phyloP scores from a whole-genome alignment of 176 grass and related monocot species.

The Musa schizocarpa region DNA sequence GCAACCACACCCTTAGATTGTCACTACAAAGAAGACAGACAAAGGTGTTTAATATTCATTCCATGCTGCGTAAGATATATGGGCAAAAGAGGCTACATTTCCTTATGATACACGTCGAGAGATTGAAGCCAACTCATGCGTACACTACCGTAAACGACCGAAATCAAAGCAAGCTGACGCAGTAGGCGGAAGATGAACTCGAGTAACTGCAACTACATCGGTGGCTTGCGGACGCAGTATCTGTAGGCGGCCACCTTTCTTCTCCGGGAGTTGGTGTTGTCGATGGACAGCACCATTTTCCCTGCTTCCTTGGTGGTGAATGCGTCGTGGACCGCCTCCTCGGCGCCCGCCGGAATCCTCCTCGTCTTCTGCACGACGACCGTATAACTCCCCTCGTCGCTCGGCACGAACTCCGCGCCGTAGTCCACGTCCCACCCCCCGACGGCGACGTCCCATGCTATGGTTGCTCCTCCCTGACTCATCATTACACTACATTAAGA shows the following conservation, averaged over 20 bases:
- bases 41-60: no score
- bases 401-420: slow-evolving; percentile 72
- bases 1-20: no score
- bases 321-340: slow-evolving; percentile 57
- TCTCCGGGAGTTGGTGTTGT: slow-evolving; percentile 67
- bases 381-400: slow-evolving; percentile 61
- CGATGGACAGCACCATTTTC: slow-evolving; percentile 82
- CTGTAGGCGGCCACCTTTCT: slow-evolving; percentile 76
- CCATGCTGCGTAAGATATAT: no score
- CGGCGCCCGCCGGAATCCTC: slow-evolving; percentile 38
- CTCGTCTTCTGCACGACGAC: slow-evolving; percentile 60
- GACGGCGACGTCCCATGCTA: slow-evolving; percentile 86
- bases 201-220: background rate
- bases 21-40: no score
- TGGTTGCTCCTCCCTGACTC: slow-evolving; percentile 58
- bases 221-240: slow-evolving; percentile 79
- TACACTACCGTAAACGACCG: no score
- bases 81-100: no score
- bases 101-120: no score
- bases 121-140: no score
- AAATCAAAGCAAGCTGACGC: no score
- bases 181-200: no score
- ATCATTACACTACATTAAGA: background rate
- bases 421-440: slow-evolving; percentile 88
- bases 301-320: slow-evolving; percentile 73